Conservation (phyloP, 1,284 basidiomycete genomes). For the Limonomyces culmigenus region DNA sequence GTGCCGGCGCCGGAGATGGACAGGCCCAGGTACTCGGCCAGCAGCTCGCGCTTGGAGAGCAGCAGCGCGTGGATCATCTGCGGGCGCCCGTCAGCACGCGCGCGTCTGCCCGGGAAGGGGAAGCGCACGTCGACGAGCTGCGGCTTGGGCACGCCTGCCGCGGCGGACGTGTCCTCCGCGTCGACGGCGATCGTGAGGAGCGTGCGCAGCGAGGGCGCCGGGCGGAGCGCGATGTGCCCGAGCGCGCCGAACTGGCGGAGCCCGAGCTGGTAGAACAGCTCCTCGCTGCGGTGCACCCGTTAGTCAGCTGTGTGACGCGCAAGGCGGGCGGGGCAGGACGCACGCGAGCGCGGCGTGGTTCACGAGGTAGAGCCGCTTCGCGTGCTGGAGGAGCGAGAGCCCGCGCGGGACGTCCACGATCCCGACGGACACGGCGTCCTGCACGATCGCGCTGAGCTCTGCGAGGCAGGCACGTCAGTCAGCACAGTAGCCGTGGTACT, state of each 20-base stretch:
- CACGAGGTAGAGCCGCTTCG: constrained; percentile 78
- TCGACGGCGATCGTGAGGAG: constrained; percentile 72
- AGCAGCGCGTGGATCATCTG: constrained; percentile 48
- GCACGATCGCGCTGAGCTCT: constrained; percentile 75
- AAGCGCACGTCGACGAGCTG: constrained; percentile 50
- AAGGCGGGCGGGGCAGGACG: constrained; percentile 15
- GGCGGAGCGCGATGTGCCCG: constrained; percentile 62
- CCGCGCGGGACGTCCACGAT: constrained; percentile 68
- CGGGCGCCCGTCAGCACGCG: neutral
- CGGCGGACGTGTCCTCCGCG: constrained; percentile 39
- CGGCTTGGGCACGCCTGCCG: constrained; percentile 30
- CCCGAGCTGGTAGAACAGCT: constrained; percentile 90
- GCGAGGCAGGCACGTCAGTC: no score
- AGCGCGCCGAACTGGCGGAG: constrained; percentile 85
- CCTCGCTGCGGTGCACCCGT: constrained; percentile 42
- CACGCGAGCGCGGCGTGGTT: constrained; percentile 75
- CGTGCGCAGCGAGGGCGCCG: constrained; percentile 56
- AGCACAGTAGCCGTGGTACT: no score
- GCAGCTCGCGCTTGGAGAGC: constrained; percentile 60
- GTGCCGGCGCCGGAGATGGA: constrained; percentile 45
- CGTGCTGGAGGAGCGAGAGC: constrained; percentile 76
- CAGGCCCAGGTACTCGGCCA: constrained; percentile 85
- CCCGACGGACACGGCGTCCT: constrained; percentile 86
- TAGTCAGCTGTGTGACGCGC: constrained; percentile 1
- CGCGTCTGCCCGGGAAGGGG: neutral